These are phyloP conservation scores for Oryza glaberrima DNA, from an alignment of 176 grass and related monocot genomes.

Conservation along the genomic window DNA sequence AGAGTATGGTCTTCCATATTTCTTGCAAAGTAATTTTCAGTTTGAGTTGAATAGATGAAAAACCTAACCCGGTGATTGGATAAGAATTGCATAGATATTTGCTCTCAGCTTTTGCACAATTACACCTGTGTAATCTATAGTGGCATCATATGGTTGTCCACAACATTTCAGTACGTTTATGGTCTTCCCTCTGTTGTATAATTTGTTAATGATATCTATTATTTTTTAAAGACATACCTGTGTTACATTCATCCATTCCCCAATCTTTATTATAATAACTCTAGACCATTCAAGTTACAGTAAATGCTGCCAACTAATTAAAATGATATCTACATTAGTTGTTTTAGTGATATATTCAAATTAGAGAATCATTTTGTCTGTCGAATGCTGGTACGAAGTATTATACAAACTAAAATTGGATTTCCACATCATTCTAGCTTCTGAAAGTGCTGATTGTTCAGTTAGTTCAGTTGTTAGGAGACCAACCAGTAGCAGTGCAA, in stretches of 20 bases:
- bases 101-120: neutral
- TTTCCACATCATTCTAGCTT: neutral
- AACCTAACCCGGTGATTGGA: neutral
- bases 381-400: neutral
- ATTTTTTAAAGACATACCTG: neutral
- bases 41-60: neutral
- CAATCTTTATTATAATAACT: constrained; percentile 11
- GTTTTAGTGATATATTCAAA: constrained; percentile 16
- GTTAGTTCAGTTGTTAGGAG: neutral
- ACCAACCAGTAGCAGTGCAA: neutral
- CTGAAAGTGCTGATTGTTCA: constrained; percentile 25
- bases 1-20: neutral
- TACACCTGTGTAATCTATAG: neutral
- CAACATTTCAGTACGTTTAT: neutral
- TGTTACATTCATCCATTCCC: neutral
- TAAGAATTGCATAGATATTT: neutral
- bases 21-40: neutral
- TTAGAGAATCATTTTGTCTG: neutral
- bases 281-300: neutral
- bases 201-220: neutral
- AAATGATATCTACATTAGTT: neutral
- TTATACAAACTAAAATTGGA: neutral
- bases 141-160: neutral
- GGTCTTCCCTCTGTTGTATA: neutral
- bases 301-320: neutral